phyloP scores from a whole-genome alignment of 345 rosid species.

The Kernera saxatilis region DNA sequence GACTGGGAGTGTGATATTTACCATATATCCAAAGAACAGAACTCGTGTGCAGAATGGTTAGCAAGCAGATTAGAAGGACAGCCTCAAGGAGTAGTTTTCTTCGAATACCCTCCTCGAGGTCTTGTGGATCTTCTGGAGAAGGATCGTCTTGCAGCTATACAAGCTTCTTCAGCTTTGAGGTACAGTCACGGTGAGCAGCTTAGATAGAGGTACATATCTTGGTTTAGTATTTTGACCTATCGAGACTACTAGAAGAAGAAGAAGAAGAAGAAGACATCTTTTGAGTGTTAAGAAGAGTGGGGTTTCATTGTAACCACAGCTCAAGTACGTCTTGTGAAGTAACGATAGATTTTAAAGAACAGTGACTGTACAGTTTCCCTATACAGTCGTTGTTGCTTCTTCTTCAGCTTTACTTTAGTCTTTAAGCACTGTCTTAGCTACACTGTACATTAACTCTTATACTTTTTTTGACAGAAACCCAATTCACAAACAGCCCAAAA shows the following conservation, averaged over 20 bases:
- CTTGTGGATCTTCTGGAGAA: conserved; percentile 27
- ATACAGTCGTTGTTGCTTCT: no score
- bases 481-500: no score
- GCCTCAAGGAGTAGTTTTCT: conserved; percentile 1
- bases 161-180: conserved; percentile 11
- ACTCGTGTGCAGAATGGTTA: conserved; percentile 40
- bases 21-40: conserved; percentile 28
- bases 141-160: conserved; percentile 14
- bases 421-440: no score
- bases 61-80: conserved; percentile 26
- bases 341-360: background rate
- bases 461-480: no score
- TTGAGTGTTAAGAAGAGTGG: background rate
- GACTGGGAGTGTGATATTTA: conserved; percentile 43
- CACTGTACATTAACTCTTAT: no score
- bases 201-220: conserved; percentile 14
- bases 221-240: background rate
- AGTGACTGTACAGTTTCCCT: background rate
- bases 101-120: conserved; percentile 34
- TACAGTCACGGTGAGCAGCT: conserved; percentile 5
- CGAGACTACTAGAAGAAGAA: no score
- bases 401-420: no score
- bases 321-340: background rate
- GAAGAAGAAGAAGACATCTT: background rate
- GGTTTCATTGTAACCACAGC: background rate